Evolutionary conservation across 2,329 filamentous ascomycete genomes (phyloP).

Genomic region (Talaromyces sp.): DNA sequence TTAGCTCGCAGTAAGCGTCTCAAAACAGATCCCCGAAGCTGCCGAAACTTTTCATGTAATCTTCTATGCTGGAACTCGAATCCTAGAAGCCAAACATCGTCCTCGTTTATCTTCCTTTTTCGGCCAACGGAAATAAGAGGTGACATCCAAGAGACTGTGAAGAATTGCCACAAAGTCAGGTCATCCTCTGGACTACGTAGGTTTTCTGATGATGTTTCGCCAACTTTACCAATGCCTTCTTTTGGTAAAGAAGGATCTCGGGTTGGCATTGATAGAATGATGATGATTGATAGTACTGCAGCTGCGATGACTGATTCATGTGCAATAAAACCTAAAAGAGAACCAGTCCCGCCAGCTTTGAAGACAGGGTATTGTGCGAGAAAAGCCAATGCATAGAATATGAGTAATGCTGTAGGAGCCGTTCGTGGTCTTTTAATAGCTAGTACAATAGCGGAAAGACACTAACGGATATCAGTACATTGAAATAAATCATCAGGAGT

Average conservation of each 20-base stretch:
- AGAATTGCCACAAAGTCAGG: conserved; percentile 75
- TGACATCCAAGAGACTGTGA: conserved; percentile 78
- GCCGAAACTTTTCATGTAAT: conserved; percentile 70
- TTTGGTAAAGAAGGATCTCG: conserved; percentile 56
- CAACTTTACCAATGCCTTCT: conserved; percentile 58
- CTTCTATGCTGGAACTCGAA: conserved; percentile 77
- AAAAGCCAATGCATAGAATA: conserved; percentile 32
- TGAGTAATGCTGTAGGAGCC: conserved; percentile 39
- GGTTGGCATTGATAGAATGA: conserved; percentile 67
- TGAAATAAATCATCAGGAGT: too few species aligned
- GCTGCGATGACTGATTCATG: conserved; percentile 35
- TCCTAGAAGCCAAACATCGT: conserved; percentile 76
- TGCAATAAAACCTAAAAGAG: conserved; percentile 20
- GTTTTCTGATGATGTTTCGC: conserved; percentile 52
- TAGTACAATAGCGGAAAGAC: conserved; percentile 33
- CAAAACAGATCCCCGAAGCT: conserved; percentile 69
- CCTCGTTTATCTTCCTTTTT: conserved; percentile 64
- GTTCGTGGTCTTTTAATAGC: conserved; percentile 39
- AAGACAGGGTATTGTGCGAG: conserved; percentile 35
- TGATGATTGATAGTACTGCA: conserved; percentile 47
- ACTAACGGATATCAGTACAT: conserved; percentile 29
- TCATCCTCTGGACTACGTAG: conserved; percentile 78
- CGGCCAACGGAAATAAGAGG: conserved; percentile 67
- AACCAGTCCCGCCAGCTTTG: conserved; percentile 21
- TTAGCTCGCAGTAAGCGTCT: conserved; percentile 69